Percentiles rank a stretch among this genome's conserved stretches.
These are phyloP conservation scores for Trichoderma sp. DNA, from an alignment of 2,329 filamentous ascomycete species.

Conservation along the genomic window DNA sequence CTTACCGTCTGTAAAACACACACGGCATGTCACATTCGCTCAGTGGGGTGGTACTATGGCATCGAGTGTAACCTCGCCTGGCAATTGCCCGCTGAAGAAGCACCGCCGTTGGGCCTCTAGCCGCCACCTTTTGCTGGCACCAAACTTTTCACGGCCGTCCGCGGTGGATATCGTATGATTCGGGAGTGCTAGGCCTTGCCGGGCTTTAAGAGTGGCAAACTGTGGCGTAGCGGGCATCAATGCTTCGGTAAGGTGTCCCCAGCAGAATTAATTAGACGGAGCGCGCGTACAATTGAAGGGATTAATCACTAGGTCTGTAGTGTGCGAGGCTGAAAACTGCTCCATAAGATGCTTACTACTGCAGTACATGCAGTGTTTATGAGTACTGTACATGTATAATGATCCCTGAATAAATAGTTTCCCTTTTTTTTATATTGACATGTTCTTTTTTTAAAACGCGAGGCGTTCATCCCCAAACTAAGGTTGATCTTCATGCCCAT, in stretches of 20 bases:
- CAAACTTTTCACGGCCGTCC: neutral
- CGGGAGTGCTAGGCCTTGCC: constrained; percentile 9
- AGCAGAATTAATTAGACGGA: neutral
- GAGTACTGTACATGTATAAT: neutral
- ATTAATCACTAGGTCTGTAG: neutral
- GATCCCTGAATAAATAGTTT: neutral
- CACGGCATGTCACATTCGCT: neutral
- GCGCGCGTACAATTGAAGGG: neutral
- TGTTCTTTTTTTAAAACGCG: neutral
- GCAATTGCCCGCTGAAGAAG: neutral
- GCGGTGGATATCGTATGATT: constrained; percentile 17
- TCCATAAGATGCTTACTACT: neutral
- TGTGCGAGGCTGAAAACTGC: neutral
- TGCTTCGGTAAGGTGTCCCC: neutral
- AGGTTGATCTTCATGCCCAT: neutral
- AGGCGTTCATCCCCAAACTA: neutral
- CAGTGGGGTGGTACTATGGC: constrained; percentile 1
- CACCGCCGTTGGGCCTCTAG: neutral
- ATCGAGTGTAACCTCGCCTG: neutral
- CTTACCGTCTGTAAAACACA: neutral
- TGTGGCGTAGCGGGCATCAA: constrained; percentile 12
- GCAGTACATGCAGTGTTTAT: neutral
- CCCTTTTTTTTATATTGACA: neutral
- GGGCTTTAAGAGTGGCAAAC: constrained; percentile 19
- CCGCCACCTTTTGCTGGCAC: constrained; percentile 1